Base-by-base conservation (phyloP, 441 rosid genomes). In the Arabidopsis hybrid region DNA sequence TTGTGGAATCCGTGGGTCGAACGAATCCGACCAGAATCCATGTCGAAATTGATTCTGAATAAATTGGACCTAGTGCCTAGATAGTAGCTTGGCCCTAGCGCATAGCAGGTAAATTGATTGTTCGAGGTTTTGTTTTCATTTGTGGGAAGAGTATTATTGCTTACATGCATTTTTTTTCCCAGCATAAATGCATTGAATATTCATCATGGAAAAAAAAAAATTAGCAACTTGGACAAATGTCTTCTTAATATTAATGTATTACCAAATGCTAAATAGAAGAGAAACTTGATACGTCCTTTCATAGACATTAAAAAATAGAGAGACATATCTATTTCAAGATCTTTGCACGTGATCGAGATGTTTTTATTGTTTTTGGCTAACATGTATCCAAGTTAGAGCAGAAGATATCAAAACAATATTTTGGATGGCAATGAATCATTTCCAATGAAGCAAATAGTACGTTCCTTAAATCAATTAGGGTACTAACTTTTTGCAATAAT, bases 291-390 rank as follows among this genome's bases (percentile, higher is more conserved):
- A 7, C 31, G 35, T 60, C 45, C n/a, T 58, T 4, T 40, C 52
- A 61, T 7, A 12, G 10, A 40, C 17, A 40, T 16, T 47, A 16
- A 16, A 61, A 21, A 60, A 42, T 42, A 42, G 38, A 8, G 51
- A 42, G 18, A 61, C 51, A 42, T 12, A 62, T 62, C 67, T 62
- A 26, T 29, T 43, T 62, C 51, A 8, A 63, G 31, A 63, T 63
- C 55, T 45, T 45, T 45, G 53, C 67, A 63, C 67, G 55, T 63
- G 67, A 63, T 63, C 40, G 31, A 14, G 21, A 62, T 62, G 51
- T 61, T 62, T 17, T n/a, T 11, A 39, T 10, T 17, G 42, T 36
- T 34, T 42, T 42, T 42, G 51, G 34, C 26, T 47, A 47, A 16
- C 21, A 45, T 45, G 14, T 46, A 47, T 47, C 21, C 51, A 47